Evolutionary conservation across 2,329 filamentous ascomycete genomes (phyloP), one percentile per base, ranked within the genome.

Genomic region (Hortaea sp.): DNA sequence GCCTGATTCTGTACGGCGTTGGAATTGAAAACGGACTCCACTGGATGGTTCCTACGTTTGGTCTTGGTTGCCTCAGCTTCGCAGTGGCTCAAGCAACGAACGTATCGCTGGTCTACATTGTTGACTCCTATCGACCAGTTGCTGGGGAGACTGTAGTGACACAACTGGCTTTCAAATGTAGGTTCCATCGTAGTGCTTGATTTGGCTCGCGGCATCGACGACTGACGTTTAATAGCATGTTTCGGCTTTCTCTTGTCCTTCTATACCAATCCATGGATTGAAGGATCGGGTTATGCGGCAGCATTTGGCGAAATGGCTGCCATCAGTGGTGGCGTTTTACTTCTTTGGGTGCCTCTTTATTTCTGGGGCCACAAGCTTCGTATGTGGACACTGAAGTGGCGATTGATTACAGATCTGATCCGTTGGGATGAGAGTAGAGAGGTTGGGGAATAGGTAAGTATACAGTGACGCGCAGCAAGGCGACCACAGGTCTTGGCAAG

Each of bases 11-110:
- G 9, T 65, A 64, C 43, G 63, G 62, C 0, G 52, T 58, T 27
- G 62, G 63, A 1, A 60, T 66, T 6, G 48, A 61, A 5, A 43
- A 62, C 29, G 32, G 51, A 9, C 45, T 58, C 28, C 63, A 62
- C 45, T 79, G 75, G 76, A 77, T 79, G 3, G 70, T 71, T 32
- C 73, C 77, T 0, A 78, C 74, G 0, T 56, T 80, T 5, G 77
- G 73, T 1, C 61, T 79, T 5, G 74, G 68, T 7, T 61, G 78
- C n/a, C 54, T 78, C 46, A 77, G 72, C 53, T 77, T 79, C 49
- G 71, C 74, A 9, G 74, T 79, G 42, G 71, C 72, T 0, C 75
- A 78, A 54, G 73, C 68, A 2, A 77, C 72, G 5, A 79, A 77
- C 45, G 66, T 81, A 6, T 69, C 70, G 7, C 6, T 39, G 37